phyloP scores from a whole-genome alignment of 2,329 filamentous ascomycete species.

The Volutella citrinella region DNA sequence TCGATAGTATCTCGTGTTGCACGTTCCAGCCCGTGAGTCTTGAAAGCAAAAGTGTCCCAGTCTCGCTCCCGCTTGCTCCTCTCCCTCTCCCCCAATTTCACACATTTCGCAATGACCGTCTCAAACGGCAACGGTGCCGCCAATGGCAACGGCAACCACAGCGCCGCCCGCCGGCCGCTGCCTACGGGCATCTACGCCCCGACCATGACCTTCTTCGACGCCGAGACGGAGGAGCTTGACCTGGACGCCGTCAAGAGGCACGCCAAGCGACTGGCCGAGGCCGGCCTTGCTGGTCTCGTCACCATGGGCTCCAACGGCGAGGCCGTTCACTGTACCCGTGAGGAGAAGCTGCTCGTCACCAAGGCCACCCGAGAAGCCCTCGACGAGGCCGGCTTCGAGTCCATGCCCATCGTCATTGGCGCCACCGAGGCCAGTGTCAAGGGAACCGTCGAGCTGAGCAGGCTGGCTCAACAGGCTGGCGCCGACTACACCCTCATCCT shows the following conservation, averaged over 20 bases:
- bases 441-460: slow-evolving; percentile 73
- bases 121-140: slow-evolving; percentile 20
- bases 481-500: slow-evolving; percentile 79
- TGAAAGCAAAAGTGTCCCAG: too few species aligned
- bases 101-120: too few species aligned
- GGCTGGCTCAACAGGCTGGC: slow-evolving; percentile 63
- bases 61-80: too few species aligned
- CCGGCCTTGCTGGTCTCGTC: slow-evolving; percentile 77
- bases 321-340: slow-evolving; percentile 76
- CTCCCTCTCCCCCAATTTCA: too few species aligned
- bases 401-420: slow-evolving; percentile 79
- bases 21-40: too few species aligned
- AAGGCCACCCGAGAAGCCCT: slow-evolving; percentile 77
- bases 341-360: slow-evolving; percentile 74
- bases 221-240: slow-evolving; percentile 80
- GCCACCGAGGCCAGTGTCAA: slow-evolving; percentile 78
- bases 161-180: slow-evolving; percentile 60
- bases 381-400: slow-evolving; percentile 72
- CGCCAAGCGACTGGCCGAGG: slow-evolving; percentile 71
- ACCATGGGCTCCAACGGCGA: slow-evolving; percentile 91
- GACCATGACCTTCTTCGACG: slow-evolving; percentile 87
- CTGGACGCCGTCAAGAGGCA: slow-evolving; percentile 77
- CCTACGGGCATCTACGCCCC: slow-evolving; percentile 84
- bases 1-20: slow-evolving; percentile 5
- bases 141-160: too few species aligned